phyloP scores from a whole-genome alignment of 2,329 filamentous ascomycete genomes.

The Aspergillus sojae region DNA sequence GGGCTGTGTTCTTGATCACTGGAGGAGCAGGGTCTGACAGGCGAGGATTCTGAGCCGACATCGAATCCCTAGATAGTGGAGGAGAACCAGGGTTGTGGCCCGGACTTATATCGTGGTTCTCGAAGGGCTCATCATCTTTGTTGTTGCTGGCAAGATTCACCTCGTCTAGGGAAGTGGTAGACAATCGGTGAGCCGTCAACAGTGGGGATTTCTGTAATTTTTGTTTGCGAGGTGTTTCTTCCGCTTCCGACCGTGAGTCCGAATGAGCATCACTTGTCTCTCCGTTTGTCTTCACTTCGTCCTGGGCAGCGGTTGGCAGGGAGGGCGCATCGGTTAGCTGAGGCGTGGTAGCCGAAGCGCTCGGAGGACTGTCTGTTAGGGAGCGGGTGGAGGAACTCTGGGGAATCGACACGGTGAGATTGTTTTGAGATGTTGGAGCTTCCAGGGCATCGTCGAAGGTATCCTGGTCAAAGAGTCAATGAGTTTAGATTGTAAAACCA shows the following conservation, averaged over 20 bases:
- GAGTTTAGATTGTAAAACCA: constrained; percentile 2
- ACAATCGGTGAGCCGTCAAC: constrained; percentile 57
- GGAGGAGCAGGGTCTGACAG: constrained; percentile 62
- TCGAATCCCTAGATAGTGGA: constrained; percentile 34
- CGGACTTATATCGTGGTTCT: constrained; percentile 26
- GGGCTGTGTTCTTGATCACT: constrained; percentile 38
- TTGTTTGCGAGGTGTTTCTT: constrained; percentile 39
- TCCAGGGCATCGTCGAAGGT: constrained; percentile 79
- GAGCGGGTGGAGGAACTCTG: constrained; percentile 61
- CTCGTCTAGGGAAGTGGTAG: constrained; percentile 62
- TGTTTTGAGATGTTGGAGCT: constrained; percentile 34
- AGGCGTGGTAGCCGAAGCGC: constrained; percentile 41
- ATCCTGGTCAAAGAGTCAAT: constrained; percentile 55
- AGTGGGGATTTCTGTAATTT: constrained; percentile 54
- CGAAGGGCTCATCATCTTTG: constrained; percentile 53
- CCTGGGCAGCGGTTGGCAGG: constrained; percentile 31
- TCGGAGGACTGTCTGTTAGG: constrained; percentile 53
- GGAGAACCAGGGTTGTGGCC: constrained; percentile 31
- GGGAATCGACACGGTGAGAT: constrained; percentile 34
- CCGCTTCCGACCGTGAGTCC: constrained; percentile 32
- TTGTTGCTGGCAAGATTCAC: constrained; percentile 64
- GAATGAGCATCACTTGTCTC: constrained; percentile 27
- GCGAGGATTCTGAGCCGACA: constrained; percentile 35
- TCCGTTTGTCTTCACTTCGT: constrained; percentile 24
- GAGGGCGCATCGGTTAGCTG: constrained; percentile 37